Base-by-base conservation (phyloP, 1,284 basidiomycete genomes). In the Cutaneotrichosporon sp. region DNA sequence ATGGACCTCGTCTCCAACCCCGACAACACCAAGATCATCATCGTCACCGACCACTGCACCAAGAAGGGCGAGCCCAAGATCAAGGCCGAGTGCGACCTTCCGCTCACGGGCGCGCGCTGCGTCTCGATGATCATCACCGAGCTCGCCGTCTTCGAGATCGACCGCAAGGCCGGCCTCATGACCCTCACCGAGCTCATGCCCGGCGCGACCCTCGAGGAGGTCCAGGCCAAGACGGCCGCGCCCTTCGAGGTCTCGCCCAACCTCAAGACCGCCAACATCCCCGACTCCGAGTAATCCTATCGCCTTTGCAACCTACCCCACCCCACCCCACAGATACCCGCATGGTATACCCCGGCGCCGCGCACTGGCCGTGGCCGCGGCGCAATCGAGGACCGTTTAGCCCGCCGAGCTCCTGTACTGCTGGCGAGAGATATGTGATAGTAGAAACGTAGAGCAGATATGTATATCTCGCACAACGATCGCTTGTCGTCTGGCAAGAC, bases 41-140 rank as follows among this genome's bases (percentile, higher is more conserved):
- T 82, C 36, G 62, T 45, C 16, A 62, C 60, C 34, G 63, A 65
- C 50, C 63, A 65, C 51, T 90, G 91, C 84, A 91, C 95, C 73
- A 97, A 94, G 81, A 87, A 92, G 72, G 93, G 92, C 38, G 85
- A 84, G 67, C 87, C 89, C 57, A 97, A 97, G 84, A 89, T 97
- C 66, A 83, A 94, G 60, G 83, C 89, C 69, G 81, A 88, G 72
- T 95, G 92, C 76, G 83, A 84, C 10, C 84, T 97, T 38, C 93
- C 94, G n/a, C 82, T 97, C 29, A 97, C 94, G 0, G 93, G 94
- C 25, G 86, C 87, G 29, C 84, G 89, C 50, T 86, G 91, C 52
- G 91, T 95, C 61, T 90, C 88, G 79, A 86, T 87, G 69, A 94
- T 97, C 74, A 87, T 97, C 74, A 97, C 93, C 2, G 93, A 97